Evolutionary conservation across 2,329 filamentous ascomycete species (phyloP).

Genomic region (Ascochyta clinopodiicola): DNA sequence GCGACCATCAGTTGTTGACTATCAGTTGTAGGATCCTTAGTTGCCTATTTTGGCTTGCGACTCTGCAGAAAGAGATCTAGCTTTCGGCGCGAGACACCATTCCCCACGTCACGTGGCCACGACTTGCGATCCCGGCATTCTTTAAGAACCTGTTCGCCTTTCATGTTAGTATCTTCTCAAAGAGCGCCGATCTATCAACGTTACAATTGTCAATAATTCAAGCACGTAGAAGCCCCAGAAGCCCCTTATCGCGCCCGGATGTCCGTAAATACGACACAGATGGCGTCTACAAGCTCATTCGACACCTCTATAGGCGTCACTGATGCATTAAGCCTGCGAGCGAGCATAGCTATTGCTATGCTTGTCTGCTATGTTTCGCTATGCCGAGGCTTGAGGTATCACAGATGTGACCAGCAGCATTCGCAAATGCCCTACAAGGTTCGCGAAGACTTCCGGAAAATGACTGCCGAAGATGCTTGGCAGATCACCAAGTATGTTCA

Average conservation of each 20-base stretch:
- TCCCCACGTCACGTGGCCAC: no score
- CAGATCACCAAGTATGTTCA: slow-evolving; percentile 56
- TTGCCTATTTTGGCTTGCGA: slow-evolving; percentile 1
- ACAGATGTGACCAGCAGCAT: slow-evolving; percentile 49
- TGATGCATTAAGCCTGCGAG: background rate
- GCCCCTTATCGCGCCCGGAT: no score
- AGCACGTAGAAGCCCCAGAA: no score
- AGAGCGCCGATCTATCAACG: no score
- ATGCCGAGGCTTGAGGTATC: slow-evolving; percentile 47
- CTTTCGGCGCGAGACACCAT: background rate
- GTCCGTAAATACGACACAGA: background rate
- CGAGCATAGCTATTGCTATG: slow-evolving; percentile 14
- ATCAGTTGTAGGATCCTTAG: background rate
- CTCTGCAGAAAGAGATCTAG: background rate
- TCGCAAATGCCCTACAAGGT: slow-evolving; percentile 54
- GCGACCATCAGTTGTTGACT: background rate
- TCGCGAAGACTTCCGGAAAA: slow-evolving; percentile 55
- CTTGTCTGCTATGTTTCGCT: slow-evolving; percentile 41
- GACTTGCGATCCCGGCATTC: no score
- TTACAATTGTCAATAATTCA: no score
- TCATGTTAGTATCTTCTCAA: no score
- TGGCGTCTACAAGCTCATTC: background rate
- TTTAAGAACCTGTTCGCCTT: no score
- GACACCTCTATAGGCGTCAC: background rate
- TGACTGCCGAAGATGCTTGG: slow-evolving; percentile 62